These are phyloP conservation scores for Boechera divaricarpa DNA, from an alignment of 345 rosid species.

Conservation along the genomic window DNA sequence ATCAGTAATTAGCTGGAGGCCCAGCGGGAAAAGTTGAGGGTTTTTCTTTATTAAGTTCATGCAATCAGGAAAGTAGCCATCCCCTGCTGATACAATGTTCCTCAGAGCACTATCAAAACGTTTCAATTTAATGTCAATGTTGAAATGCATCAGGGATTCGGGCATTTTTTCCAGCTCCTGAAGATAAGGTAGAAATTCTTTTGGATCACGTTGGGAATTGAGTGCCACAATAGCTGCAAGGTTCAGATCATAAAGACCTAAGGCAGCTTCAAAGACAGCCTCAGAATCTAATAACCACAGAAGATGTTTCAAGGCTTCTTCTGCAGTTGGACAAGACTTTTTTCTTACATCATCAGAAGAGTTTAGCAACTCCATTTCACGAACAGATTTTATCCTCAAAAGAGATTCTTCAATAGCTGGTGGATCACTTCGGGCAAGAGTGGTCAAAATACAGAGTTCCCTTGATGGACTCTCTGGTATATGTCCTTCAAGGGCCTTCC, in stretches of 20 bases:
- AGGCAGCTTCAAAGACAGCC: conserved; percentile 91
- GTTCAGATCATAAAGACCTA: conserved; percentile 94
- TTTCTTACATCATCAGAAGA: conserved; percentile 63
- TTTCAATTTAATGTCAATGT: conserved; percentile 76
- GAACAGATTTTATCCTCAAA: conserved; percentile 82
- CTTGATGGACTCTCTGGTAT: conserved; percentile 84
- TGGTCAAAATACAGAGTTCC: conserved; percentile 95
- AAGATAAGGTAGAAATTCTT: conserved; percentile 97
- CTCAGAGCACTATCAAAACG: conserved; percentile 89
- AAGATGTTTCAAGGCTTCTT: conserved; percentile 94
- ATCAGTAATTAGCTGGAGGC: conserved; percentile 75
- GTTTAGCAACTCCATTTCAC: conserved; percentile 80
- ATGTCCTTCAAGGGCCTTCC: conserved; percentile 79
- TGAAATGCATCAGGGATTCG: conserved; percentile 72
- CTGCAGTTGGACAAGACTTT: conserved; percentile 77
- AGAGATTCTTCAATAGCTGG: conserved; percentile 91
- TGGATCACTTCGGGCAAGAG: conserved; percentile 90
- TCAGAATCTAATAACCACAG: conserved; percentile 94
- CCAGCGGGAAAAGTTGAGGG: conserved; percentile 83
- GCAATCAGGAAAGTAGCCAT: conserved; percentile 65
- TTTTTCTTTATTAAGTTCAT: conserved; percentile 77
- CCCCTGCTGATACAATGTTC: conserved; percentile 85
- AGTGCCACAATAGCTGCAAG: conserved; percentile 98
- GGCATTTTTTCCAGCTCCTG: conserved; percentile 82
- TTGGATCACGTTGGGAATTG: conserved; percentile 94